phyloP scores from a whole-genome alignment of 2,329 filamentous ascomycete genomes.

The Remersonia thermophila region DNA sequence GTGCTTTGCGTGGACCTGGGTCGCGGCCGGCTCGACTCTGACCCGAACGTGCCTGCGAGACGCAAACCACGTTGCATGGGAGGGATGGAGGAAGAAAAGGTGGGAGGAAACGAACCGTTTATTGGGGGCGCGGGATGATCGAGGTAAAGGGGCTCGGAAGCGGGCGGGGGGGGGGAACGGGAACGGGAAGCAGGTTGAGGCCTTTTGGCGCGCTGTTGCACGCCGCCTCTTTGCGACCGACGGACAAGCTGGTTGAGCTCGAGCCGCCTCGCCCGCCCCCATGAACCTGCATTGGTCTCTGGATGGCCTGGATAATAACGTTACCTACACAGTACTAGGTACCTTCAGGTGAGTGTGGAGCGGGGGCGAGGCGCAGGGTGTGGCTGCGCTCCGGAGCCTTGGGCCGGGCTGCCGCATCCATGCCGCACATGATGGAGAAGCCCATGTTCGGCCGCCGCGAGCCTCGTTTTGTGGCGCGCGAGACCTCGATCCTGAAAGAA shows the following conservation, averaged over 20 bases:
- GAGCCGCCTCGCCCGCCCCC: too few relatives aligned
- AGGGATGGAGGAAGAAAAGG: not conserved
- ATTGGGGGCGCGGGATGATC: too few relatives aligned
- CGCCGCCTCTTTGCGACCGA: constrained; percentile 1
- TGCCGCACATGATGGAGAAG: not conserved
- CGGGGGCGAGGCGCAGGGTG: constrained; percentile 16
- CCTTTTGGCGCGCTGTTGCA: not conserved
- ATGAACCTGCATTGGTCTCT: too few relatives aligned
- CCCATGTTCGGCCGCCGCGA: too few relatives aligned
- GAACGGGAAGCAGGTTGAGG: not conserved
- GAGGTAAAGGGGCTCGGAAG: too few relatives aligned
- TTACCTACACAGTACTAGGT: too few relatives aligned
- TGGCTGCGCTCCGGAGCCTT: constrained; percentile 14
- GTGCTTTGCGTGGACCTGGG: not conserved
- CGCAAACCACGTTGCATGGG: not conserved
- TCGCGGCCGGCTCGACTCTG: not conserved
- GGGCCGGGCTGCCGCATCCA: not conserved
- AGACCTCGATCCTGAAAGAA: too few relatives aligned
- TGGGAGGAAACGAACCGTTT: too few relatives aligned
- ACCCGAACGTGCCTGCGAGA: not conserved
- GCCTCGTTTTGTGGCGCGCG: too few relatives aligned
- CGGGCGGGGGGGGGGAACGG: too few relatives aligned
- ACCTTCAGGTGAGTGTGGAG: constrained; percentile 3
- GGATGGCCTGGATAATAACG: too few relatives aligned
- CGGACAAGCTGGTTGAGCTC: not conserved